Evolutionary conservation across 768 basidiomycete genomes (phyloP).

Genomic region (Xerocomellus amylosporus): DNA sequence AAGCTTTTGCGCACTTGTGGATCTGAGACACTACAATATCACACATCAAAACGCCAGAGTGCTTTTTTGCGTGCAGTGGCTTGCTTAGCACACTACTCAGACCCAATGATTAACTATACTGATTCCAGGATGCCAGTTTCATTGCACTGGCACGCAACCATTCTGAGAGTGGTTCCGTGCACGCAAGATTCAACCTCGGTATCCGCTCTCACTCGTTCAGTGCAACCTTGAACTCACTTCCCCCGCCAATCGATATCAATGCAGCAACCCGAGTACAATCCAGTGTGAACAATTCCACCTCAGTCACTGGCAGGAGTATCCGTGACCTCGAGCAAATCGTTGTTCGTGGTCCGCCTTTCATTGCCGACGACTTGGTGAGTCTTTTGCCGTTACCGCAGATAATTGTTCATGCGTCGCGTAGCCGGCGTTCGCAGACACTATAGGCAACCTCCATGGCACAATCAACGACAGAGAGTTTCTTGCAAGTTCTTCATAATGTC

Average conservation of each 20-base stretch:
- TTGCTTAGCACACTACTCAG: background rate
- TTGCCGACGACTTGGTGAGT: constrained; percentile 29
- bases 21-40: too few species aligned
- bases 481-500: constrained; percentile 34
- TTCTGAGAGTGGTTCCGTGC: background rate
- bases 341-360: constrained; percentile 26
- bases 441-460: constrained; percentile 40
- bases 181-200: background rate
- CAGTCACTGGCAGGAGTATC: constrained; percentile 15
- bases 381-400: background rate
- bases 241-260: background rate
- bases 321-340: constrained; percentile 30
- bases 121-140: too few species aligned
- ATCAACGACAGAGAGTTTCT: constrained; percentile 61
- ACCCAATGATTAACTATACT: background rate
- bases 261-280: constrained; percentile 7
- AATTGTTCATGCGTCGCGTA: constrained; percentile 19
- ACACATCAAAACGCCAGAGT: too few species aligned
- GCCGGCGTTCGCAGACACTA: constrained; percentile 50
- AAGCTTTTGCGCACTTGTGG: too few species aligned
- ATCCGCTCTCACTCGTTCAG: background rate
- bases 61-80: too few species aligned
- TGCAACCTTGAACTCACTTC: background rate
- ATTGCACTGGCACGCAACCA: too few species aligned
- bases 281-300: background rate